Base-by-base conservation (phyloP, 768 basidiomycete genomes). In the Boletus rubroflammeus region DNA sequence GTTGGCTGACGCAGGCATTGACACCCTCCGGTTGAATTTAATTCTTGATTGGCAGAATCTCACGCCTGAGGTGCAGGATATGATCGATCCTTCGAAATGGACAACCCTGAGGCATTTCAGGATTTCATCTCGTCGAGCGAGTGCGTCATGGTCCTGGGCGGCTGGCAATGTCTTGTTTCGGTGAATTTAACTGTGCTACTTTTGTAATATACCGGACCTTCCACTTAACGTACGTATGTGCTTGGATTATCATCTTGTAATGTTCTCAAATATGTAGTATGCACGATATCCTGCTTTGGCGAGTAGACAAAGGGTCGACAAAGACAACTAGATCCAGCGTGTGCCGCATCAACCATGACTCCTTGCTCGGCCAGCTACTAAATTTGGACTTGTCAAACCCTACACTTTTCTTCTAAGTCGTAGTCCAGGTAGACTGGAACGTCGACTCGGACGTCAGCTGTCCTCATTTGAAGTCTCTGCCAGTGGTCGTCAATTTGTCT, bases 81-180 rank as follows among this genome's bases (percentile, higher is more conserved):
- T 65, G 50, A 65, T 66, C 11, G 52, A 57, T 23, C 57, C 59
- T 11, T 67, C 48, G 8, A 61, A 58, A 29, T 67, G 62, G 62
- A 31, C 41, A 3, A 15, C 43, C 45, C 40, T 59, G 23, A 59
- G 14, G 28, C 38, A 52, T 50, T 66, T 65, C 29, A 57, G 13
- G 36, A 56, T 65, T 43, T 42, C 55, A 13, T 31, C 55, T 38
- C 50, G 54, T 44, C 56, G 45, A 38, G 13, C 54, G 19, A 52
- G 53, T 23, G 55, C 31, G 3, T 36, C 51, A 13, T 66, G 53
- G 61, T 48, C 55, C 5, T 65, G 63, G 63, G 38, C 50, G 19
- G 34, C 43, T 23, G 50, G 60, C n/a, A 38, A 51, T 15, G 28
- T 31, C 3, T 38, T 65, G 5, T 42, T 56, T 26, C 32, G 19